Base-by-base conservation (phyloP, 306 rosid genomes). In the barrel medic (Medicago truncatula) region DNA sequence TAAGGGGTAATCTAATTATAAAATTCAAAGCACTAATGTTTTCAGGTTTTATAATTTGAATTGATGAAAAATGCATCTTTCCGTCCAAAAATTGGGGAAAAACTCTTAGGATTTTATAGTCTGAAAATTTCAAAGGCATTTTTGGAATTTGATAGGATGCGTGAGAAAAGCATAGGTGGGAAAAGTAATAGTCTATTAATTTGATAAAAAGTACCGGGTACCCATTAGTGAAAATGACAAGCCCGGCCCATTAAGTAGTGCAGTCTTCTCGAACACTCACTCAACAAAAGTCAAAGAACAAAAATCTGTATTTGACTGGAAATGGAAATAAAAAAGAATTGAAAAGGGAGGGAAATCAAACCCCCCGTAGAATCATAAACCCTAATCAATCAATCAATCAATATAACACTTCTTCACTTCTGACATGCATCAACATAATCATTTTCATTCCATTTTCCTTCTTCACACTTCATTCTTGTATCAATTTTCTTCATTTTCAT, bases 331-430 rank as follows among this genome's bases (percentile, higher is more conserved):
- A 56, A 72, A 3, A 44, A 38, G 20, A 56, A 78, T 16, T 18
- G 73, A 73, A 84, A 89, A 84, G 41, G 82, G 89, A 82, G 92
- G 96, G 95, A 87, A 87, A 83, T 31, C 67, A 71, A 82, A 73
- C 20, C 2, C 36, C 61, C 14, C 36, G 2, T 67, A 50, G 80
- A 85, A 25, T 34, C 7, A 64, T 28, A 68, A 68, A 82, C 90
- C 89, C 91, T 84, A 82, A 81, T n/a, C n/a, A n/a, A n/a, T n/a
- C n/a, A n/a, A n/a, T n/a, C 15, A 39, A 23, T 1, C n/a, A 66
- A n/a, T 4, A 18, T 40, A 7, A n/a, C 7, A 40, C 0, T 9
- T 4, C 23, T 21, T 28, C 28, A 12, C 5, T 41, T 41, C 18
- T 78, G 16, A 16, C 13, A 49, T 78, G 67, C 71, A 25, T 4